Percentiles rank a stretch among this genome's conserved stretches.
These are phyloP conservation scores for Botryobasidium botryosum DNA, from an alignment of 768 basidiomycete genomes.

Conservation along the genomic window DNA sequence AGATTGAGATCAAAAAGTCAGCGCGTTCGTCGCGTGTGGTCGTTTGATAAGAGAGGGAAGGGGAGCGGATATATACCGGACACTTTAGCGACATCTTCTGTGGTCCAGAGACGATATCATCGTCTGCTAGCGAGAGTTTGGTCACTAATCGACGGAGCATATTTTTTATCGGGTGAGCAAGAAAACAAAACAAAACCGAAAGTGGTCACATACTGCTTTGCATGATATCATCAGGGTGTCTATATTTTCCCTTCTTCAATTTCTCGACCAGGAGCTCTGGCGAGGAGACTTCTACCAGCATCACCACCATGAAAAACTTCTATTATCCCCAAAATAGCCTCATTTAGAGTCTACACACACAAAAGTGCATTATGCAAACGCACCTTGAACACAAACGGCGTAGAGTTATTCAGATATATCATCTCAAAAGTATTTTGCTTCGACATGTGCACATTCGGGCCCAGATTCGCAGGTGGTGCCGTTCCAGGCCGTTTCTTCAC, in stretches of 20 bases:
- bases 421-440: slow-evolving; percentile 59
- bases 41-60: too few relatives aligned
- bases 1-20: slow-evolving; percentile 2
- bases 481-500: slow-evolving; percentile 92
- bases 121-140: slow-evolving; percentile 46
- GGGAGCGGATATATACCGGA: slow-evolving; percentile 80
- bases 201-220: slow-evolving; percentile 38
- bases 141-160: slow-evolving; percentile 31
- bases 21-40: not conserved
- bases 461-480: slow-evolving; percentile 71
- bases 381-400: slow-evolving; percentile 40
- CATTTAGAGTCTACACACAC: not conserved
- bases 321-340: slow-evolving; percentile 17
- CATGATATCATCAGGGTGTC: slow-evolving; percentile 43
- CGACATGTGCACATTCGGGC: slow-evolving; percentile 27
- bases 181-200: not conserved
- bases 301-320: slow-evolving; percentile 78
- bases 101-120: slow-evolving; percentile 81
- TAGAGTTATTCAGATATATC: slow-evolving; percentile 66
- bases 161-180: not conserved
- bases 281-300: slow-evolving; percentile 63
- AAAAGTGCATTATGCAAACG: slow-evolving; percentile 10
- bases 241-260: slow-evolving; percentile 50
- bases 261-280: slow-evolving; percentile 54
- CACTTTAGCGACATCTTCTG: slow-evolving; percentile 87